A percentile compares a stretch with the other conserved stretches of the same genome.
Conservation (phyloP, 495 filamentous ascomycete species). For the Paragyromitra xinjiangensis region DNA sequence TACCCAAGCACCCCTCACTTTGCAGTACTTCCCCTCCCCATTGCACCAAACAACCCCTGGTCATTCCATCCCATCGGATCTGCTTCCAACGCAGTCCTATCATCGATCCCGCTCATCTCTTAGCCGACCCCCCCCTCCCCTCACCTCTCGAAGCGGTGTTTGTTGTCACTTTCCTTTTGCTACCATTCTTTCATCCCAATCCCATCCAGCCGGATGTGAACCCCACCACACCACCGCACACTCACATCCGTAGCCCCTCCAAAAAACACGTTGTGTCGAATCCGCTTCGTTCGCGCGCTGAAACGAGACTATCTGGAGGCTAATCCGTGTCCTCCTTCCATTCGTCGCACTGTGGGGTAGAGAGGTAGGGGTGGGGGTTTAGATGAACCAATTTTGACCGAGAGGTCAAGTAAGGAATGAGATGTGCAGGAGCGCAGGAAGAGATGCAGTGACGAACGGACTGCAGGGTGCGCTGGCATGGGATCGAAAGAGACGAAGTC, state of each 20-base stretch:
- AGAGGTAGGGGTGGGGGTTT: slow-evolving; percentile 55
- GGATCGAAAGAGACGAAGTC: slow-evolving; percentile 55
- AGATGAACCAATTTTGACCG: slow-evolving; percentile 57
- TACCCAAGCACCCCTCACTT: slow-evolving; percentile 53
- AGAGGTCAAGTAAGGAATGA: slow-evolving; percentile 55
- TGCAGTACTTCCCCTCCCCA: slow-evolving; percentile 49
- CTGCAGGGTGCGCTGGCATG: slow-evolving; percentile 56
- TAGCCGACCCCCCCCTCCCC: slow-evolving; percentile 47
- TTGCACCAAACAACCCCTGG: slow-evolving; percentile 55
- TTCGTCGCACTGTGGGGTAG: slow-evolving; percentile 54
- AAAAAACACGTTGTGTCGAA: slow-evolving; percentile 56
- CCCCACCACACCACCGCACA: slow-evolving; percentile 54
- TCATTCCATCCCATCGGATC: slow-evolving; percentile 57
- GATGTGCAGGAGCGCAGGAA: slow-evolving; percentile 54
- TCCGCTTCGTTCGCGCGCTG: slow-evolving; percentile 49
- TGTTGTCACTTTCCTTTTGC: slow-evolving; percentile 57
- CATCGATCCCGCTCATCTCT: slow-evolving; percentile 57
- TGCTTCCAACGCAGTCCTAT: slow-evolving; percentile 56
- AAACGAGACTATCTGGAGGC: slow-evolving; percentile 56
- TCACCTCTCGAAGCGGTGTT: slow-evolving; percentile 51
- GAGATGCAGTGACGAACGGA: slow-evolving; percentile 56
- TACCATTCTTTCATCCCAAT: slow-evolving; percentile 54
- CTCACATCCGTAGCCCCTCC: slow-evolving; percentile 54
- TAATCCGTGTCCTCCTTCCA: slow-evolving; percentile 55
- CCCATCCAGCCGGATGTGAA: slow-evolving; percentile 56